Percentiles rank a stretch among this genome's conserved stretches.
Conservation (phyloP, 2,329 filamentous ascomycete species). For the Mycogone perniciosa region DNA sequence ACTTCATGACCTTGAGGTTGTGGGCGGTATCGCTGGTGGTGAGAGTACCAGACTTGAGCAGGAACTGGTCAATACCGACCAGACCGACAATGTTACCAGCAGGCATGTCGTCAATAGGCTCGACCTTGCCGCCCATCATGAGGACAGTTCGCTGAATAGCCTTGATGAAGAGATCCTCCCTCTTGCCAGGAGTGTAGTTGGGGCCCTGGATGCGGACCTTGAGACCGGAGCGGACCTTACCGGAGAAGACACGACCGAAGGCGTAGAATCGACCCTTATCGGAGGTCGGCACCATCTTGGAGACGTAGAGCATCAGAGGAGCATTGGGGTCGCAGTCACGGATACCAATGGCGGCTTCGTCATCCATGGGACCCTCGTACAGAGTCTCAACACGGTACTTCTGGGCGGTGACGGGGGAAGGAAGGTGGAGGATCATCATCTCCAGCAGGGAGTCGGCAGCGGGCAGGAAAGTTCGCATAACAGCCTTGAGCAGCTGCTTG, state of each 20-base stretch:
- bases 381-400: slow-evolving; percentile 97
- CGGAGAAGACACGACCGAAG: slow-evolving; percentile 99
- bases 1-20: slow-evolving; percentile 99
- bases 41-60: slow-evolving; percentile 99
- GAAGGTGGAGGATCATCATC: slow-evolving; percentile 99
- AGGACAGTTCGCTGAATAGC: slow-evolving; percentile 98
- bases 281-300: slow-evolving; percentile 99
- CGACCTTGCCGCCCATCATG: slow-evolving; percentile 99
- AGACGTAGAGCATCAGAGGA: slow-evolving; percentile 99
- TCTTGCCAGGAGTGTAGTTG: slow-evolving; percentile 97
- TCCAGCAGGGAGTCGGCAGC: slow-evolving; percentile 96
- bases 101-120: slow-evolving; percentile 97
- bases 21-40: slow-evolving; percentile 95
- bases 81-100: slow-evolving; percentile 99
- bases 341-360: slow-evolving; percentile 91
- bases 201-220: slow-evolving; percentile 99
- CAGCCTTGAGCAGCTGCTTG: slow-evolving; percentile 94
- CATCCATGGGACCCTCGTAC: slow-evolving; percentile 94
- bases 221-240: slow-evolving; percentile 94
- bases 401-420: slow-evolving; percentile 92
- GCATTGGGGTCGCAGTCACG: slow-evolving; percentile 97
- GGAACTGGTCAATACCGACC: slow-evolving; percentile 99
- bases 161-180: slow-evolving; percentile 99
- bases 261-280: slow-evolving; percentile 99
- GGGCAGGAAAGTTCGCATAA: slow-evolving; percentile 98